Conservation (phyloP, 768 basidiomycete genomes). For the Favolaschia claudopus region DNA sequence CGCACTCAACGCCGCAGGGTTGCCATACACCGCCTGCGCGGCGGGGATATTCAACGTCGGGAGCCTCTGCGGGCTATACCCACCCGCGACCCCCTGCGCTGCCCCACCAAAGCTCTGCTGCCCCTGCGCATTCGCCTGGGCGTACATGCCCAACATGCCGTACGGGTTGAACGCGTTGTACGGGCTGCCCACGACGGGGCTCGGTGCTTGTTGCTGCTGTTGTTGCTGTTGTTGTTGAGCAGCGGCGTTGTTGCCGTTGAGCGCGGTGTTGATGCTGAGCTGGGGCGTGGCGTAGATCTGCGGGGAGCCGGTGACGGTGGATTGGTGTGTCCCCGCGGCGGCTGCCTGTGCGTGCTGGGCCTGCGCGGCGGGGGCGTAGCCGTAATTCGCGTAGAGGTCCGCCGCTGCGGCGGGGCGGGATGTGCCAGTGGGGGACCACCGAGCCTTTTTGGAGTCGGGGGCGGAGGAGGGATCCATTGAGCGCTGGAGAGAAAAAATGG, state of each 20-base stretch:
- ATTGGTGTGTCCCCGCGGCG: constrained; percentile 51
- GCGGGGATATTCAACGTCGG: constrained; percentile 76
- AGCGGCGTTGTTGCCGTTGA: constrained; percentile 63
- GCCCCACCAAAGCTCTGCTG: constrained; percentile 46
- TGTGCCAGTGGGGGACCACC: constrained; percentile 80
- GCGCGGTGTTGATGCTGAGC: constrained; percentile 70
- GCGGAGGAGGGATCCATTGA: constrained; percentile 86
- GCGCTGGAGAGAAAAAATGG: constrained; percentile 64
- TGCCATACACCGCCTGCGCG: constrained; percentile 77
- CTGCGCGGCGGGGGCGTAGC: constrained; percentile 82
- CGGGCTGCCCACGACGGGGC: constrained; percentile 52
- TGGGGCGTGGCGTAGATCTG: constrained; percentile 79
- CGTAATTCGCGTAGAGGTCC: constrained; percentile 86
- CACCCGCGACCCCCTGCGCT: constrained; percentile 25
- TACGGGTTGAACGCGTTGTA: constrained; percentile 73
- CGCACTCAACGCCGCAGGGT: constrained; percentile 82
- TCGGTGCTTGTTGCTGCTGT: constrained; percentile 52
- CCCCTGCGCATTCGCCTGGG: constrained; percentile 30
- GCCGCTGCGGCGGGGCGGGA: constrained; percentile 47
- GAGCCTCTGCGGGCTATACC: constrained; percentile 53
- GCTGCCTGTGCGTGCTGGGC: constrained; percentile 67
- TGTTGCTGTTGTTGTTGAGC: constrained; percentile 56
- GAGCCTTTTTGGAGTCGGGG: constrained; percentile 88
- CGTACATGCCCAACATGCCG: constrained; percentile 82
- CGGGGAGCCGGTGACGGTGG: constrained; percentile 61